Percentiles rank a stretch among this genome's conserved stretches.
Conservation (phyloP, 805 yeast species). For the Wickerhamomyces chaumierensis region DNA sequence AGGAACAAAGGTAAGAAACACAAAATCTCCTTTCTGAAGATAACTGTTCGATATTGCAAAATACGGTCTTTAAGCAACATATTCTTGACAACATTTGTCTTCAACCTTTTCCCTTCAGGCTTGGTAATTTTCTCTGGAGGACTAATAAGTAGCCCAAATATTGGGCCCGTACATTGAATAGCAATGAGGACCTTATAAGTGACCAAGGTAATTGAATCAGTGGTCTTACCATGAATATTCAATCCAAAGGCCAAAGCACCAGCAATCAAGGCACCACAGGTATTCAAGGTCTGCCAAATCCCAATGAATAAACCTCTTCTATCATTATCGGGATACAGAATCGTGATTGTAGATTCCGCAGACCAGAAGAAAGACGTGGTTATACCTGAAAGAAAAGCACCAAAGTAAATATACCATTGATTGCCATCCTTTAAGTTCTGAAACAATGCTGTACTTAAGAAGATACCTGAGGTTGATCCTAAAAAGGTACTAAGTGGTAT, state of each 20-base stretch:
- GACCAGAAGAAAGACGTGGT: constrained; percentile 19
- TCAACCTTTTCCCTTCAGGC: constrained; percentile 16
- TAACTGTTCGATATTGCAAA: not conserved
- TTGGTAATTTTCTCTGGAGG: constrained; percentile 20
- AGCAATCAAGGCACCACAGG: constrained; percentile 18
- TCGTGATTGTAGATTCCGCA: constrained; percentile 18
- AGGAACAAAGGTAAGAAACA: constrained; percentile 14
- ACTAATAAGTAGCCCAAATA: constrained; percentile 11
- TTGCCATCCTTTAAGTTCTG: constrained; percentile 17
- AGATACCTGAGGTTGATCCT: constrained; percentile 17
- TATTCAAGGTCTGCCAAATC: constrained; percentile 18
- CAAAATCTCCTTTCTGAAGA: constrained; percentile 9
- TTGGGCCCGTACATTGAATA: constrained; percentile 18
- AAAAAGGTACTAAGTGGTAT: constrained; percentile 9
- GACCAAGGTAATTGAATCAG: constrained; percentile 10
- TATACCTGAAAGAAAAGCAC: constrained; percentile 17
- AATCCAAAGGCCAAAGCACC: constrained; percentile 15
- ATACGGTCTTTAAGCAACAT: constrained; percentile 1
- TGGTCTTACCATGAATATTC: constrained; percentile 12
- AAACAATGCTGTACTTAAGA: constrained; percentile 19
- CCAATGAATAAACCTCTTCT: constrained; percentile 19
- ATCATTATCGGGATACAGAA: constrained; percentile 14
- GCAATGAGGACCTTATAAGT: constrained; percentile 17
- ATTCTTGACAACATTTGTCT: constrained; percentile 4
- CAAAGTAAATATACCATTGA: constrained; percentile 16